A percentile compares a stretch with the other conserved stretches of the same genome.
These are phyloP conservation scores for Teratosphaeria nubilosa DNA, from an alignment of 2,329 filamentous ascomycete species.

Conservation along the genomic window DNA sequence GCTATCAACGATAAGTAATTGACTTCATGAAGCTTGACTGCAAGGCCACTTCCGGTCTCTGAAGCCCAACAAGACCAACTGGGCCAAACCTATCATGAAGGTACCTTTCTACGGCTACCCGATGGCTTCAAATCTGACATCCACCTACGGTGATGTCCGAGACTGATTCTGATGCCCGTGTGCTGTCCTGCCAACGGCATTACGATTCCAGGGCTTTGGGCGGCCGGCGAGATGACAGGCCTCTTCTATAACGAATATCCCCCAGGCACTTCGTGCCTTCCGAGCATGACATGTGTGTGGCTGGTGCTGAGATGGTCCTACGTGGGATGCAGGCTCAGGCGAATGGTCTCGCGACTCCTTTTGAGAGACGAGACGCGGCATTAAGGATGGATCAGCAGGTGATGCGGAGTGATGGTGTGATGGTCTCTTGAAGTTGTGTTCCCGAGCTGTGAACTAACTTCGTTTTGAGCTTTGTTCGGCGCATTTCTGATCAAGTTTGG, in stretches of 20 bases:
- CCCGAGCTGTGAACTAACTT: neutral
- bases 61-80: conserved; percentile 30
- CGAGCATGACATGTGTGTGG: conserved; percentile 26
- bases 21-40: conserved; percentile 33
- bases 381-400: conserved; percentile 1
- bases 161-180: conserved; percentile 29
- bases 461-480: neutral
- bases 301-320: conserved; percentile 22
- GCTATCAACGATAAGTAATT: conserved; percentile 32
- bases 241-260: conserved; percentile 29
- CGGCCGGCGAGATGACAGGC: conserved; percentile 26
- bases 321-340: conserved; percentile 3
- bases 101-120: conserved; percentile 31
- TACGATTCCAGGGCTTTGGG: conserved; percentile 29
- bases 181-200: conserved; percentile 31
- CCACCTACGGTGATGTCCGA: conserved; percentile 31
- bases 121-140: conserved; percentile 20
- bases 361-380: neutral
- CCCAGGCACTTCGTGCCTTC: conserved; percentile 24
- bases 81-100: conserved; percentile 30
- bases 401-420: neutral
- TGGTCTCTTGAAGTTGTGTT: neutral
- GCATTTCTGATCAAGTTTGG: no score
- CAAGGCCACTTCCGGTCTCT: conserved; percentile 31
- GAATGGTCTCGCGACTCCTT: neutral